A percentile compares a stretch with the other conserved stretches of the same genome.
Evolutionary conservation across 208 protist species (phyloP).

Genomic region (Wallacemonas sp.): DNA sequence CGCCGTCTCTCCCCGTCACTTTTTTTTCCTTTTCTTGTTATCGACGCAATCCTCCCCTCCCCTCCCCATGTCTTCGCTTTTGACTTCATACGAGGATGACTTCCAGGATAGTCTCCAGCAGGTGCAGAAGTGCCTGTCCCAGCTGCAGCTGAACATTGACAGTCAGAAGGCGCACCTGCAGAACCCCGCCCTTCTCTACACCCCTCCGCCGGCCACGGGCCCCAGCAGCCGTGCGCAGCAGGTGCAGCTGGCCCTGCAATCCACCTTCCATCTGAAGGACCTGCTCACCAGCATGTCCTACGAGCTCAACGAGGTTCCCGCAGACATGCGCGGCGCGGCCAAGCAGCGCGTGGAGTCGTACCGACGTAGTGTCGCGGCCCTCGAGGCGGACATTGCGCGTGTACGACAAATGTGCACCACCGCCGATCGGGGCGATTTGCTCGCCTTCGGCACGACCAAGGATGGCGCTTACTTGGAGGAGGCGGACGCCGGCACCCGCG

Average conservation of each 20-base stretch:
- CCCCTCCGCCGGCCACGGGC: conserved; percentile 46
- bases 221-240: conserved; percentile 50
- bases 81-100: conserved; percentile 71
- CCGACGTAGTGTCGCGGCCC: conserved; percentile 22
- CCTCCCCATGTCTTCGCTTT: conserved; percentile 47
- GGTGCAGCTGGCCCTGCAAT: conserved; percentile 46
- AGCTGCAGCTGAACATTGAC: conserved; percentile 37
- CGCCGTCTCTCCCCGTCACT: not conserved
- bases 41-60: not conserved
- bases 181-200: conserved; percentile 38
- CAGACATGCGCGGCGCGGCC: conserved; percentile 23
- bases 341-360: conserved; percentile 48
- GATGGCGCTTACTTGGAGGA: conserved; percentile 22
- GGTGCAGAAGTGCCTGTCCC: conserved; percentile 24
- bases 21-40: conserved; percentile 5
- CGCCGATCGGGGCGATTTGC: conserved; percentile 59
- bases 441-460: conserved; percentile 29
- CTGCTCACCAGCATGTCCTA: conserved; percentile 74
- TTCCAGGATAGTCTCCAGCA: conserved; percentile 46
- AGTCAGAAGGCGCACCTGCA: conserved; percentile 24
- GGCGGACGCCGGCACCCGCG: conserved; percentile 44
- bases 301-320: conserved; percentile 52
- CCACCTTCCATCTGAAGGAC: conserved; percentile 48
- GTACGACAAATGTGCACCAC: conserved; percentile 44
- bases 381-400: conserved; percentile 42